These are phyloP conservation scores for Mastigamoeba balamuthi DNA, from an alignment of 78 protist species.

Conservation along the genomic window DNA sequence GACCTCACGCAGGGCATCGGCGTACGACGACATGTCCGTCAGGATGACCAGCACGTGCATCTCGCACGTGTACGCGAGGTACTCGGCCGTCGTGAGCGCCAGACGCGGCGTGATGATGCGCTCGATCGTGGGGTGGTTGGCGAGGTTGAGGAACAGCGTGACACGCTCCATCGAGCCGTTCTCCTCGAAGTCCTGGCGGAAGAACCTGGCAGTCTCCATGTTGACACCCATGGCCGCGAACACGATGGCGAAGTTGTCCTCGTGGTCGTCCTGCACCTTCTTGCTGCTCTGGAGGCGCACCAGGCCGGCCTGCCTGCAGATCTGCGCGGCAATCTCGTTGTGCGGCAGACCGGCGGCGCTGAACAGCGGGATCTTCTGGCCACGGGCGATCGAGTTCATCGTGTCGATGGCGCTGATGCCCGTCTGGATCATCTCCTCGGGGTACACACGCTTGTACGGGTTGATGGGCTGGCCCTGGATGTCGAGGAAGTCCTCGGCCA, in stretches of 20 bases:
- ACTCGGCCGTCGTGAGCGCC: slow-evolving; percentile 97
- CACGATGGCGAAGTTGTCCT: slow-evolving; percentile 96
- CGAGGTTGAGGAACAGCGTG: slow-evolving; percentile 96
- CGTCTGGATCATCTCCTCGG: slow-evolving; percentile 99
- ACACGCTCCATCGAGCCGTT: slow-evolving; percentile 92
- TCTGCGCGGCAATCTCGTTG: slow-evolving; percentile 98
- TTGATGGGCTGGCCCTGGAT: slow-evolving; percentile 96
- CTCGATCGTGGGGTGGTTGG: slow-evolving; percentile 99
- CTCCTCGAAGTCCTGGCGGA: slow-evolving; percentile 96
- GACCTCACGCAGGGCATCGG: slow-evolving; percentile 99
- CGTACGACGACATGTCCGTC: slow-evolving; percentile 99
- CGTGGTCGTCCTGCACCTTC: slow-evolving; percentile 60
- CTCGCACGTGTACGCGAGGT: slow-evolving; percentile 95
- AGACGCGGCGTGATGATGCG: slow-evolving; percentile 99
- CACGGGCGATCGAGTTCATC: slow-evolving; percentile 99
- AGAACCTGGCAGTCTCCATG: slow-evolving; percentile 99
- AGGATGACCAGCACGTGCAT: slow-evolving; percentile 97
- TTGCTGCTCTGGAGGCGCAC: slow-evolving; percentile 73
- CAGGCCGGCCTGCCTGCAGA: slow-evolving; percentile 97
- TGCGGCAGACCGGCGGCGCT: slow-evolving; percentile 99
- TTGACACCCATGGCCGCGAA: slow-evolving; percentile 99
- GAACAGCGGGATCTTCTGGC: slow-evolving; percentile 99
- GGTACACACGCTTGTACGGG: slow-evolving; percentile 94
- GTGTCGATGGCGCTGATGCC: slow-evolving; percentile 98
- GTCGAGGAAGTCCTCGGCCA: slow-evolving; percentile 96